Evolutionary conservation across 345 rosid genomes (phyloP).

Genomic region (Clausena lansium): DNA sequence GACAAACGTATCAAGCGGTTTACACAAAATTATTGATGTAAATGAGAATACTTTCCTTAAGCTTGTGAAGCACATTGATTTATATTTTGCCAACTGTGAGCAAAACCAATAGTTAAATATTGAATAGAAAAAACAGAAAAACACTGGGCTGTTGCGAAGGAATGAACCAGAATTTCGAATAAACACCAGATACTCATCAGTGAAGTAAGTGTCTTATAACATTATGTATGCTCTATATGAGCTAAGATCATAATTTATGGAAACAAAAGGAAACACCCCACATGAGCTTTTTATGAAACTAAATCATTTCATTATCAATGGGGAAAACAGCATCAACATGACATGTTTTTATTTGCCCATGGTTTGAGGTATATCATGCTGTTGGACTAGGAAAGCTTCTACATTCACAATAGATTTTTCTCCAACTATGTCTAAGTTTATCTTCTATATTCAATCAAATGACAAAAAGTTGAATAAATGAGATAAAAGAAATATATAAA

Average conservation of each 20-base stretch:
- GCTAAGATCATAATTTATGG: no score
- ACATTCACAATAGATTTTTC: not conserved
- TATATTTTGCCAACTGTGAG: not conserved
- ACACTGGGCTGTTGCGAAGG: no score
- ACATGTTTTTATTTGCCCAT: not conserved
- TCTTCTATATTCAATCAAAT: not conserved
- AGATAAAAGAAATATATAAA: not conserved
- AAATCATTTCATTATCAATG: not conserved
- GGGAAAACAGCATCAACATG: not conserved
- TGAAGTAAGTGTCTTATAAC: no score
- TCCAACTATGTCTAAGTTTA: not conserved
- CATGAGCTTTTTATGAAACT: not conserved
- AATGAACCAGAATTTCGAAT: no score
- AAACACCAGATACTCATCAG: no score
- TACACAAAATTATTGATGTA: not conserved
- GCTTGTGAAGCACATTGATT: no score
- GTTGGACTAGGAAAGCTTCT: not conserved
- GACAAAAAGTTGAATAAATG: not conserved
- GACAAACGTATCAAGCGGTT: not conserved
- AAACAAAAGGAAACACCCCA: no score
- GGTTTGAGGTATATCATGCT: not conserved
- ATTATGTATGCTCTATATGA: no score
- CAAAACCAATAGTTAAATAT: no score
- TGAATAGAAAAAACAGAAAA: no score
- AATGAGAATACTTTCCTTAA: not conserved